A percentile compares a stretch with the other conserved stretches of the same genome.
These are phyloP conservation scores for Dioscorea cayenensis DNA, from an alignment of 116 monocot species.

Conservation along the genomic window DNA sequence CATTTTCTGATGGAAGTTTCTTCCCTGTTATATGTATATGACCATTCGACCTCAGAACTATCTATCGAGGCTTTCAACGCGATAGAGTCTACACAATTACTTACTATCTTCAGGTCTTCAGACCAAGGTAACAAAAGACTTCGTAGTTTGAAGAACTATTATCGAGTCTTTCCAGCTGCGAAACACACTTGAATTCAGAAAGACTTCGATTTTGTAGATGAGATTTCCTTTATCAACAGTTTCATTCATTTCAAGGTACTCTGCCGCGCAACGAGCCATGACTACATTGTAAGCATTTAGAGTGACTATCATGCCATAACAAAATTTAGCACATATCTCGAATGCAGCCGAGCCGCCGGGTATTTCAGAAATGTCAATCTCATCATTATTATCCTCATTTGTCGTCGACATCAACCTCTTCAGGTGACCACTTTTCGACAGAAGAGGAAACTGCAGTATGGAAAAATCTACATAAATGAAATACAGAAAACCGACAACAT, in stretches of 20 bases:
- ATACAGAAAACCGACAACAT: not conserved
- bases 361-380: slow-evolving; percentile 63
- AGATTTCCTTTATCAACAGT: slow-evolving; percentile 81
- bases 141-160: slow-evolving; percentile 74
- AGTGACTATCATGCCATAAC: slow-evolving; percentile 78
- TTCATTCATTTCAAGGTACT: slow-evolving; percentile 86
- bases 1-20: slow-evolving; percentile 44
- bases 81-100: slow-evolving; percentile 62
- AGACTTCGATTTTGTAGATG: slow-evolving; percentile 80
- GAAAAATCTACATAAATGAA: not conserved
- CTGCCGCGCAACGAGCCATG: slow-evolving; percentile 71
- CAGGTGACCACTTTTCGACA: slow-evolving; percentile 67
- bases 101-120: slow-evolving; percentile 68
- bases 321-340: slow-evolving; percentile 93
- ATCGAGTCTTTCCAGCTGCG: slow-evolving; percentile 94
- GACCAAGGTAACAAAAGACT: slow-evolving; percentile 54
- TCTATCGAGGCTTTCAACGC: slow-evolving; percentile 68
- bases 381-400: slow-evolving; percentile 34
- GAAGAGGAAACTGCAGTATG: slow-evolving; percentile 67
- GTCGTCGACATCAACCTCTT: slow-evolving; percentile 48
- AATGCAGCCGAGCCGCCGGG: slow-evolving; percentile 83
- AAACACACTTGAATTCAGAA: slow-evolving; percentile 71
- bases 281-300: slow-evolving; percentile 91
- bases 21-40: slow-evolving; percentile 76
- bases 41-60: slow-evolving; percentile 78